Base-by-base conservation (phyloP, 2,329 filamentous ascomycete species). In the Botrytis sinoallii region DNA sequence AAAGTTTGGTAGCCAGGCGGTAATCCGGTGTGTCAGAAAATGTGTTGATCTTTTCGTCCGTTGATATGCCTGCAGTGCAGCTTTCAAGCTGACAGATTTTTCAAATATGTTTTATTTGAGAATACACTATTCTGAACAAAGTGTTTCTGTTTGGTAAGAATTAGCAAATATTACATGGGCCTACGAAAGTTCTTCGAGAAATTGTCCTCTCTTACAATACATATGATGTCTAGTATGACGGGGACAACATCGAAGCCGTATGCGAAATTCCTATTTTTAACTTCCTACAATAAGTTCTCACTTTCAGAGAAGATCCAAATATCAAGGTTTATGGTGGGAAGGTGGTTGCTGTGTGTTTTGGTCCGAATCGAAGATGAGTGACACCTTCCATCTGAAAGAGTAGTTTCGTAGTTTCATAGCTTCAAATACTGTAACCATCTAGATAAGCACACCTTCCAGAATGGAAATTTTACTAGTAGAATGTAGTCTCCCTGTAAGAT, bases 201-300 rank as follows among this genome's bases (percentile, higher is more conserved):
- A n/a, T n/a, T n/a, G 2, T 55, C 25, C 2, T 16, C 12, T 5
- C 25, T 14, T 3, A 3, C 3, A 14, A 16, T 12, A 16, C 12
- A 5, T n/a, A 14, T 16, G 0, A 16, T 7, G 1, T 55, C 48
- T 8, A 55, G 2, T 2, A n/a, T 55, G 25, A n/a, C 48, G 12
- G 25, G 10, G 4, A 55, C 1, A 55, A 3, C 0, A 55, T 16
- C 25, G 7, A n/a, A 55, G 48, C 4, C 8, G n/a, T 16, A 25
- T 55, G 48, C 25, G 2, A n/a, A n/a, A n/a, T 55, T 55, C 5
- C 0, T n/a, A 55, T 16, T 55, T 12, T 55, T 14, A 7, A 55
- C 2, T 55, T 8, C 2, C 0, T 55, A n/a, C 25, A 8, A 8
- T 55, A 0, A 16, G 2, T 14, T 14, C 2, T n/a, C 4, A n/a